Conservation (phyloP, 768 basidiomycete genomes). For the Termitomyces sp. region DNA sequence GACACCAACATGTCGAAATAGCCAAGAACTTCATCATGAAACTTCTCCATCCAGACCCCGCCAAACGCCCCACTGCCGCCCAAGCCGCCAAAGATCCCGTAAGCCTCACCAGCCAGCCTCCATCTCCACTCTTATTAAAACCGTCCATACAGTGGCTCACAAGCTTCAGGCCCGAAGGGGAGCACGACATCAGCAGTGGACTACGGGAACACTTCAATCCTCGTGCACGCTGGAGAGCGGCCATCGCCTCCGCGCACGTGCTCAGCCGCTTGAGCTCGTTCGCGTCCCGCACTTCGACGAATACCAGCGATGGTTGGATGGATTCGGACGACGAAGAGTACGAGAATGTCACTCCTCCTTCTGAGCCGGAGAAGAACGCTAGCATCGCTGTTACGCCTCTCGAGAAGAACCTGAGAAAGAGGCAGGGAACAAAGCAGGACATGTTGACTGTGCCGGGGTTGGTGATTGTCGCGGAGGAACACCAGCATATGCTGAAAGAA, state of each 20-base stretch:
- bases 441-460: slow-evolving; percentile 1
- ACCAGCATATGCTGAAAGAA: neutral
- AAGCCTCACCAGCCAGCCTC: slow-evolving; percentile 14
- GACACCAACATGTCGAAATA: slow-evolving; percentile 20
- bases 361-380: slow-evolving; percentile 30
- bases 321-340: slow-evolving; percentile 28
- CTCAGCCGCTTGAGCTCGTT: slow-evolving; percentile 29
- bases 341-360: slow-evolving; percentile 9
- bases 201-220: slow-evolving; percentile 83
- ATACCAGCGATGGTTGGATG: slow-evolving; percentile 25
- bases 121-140: neutral
- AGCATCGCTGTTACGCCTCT: slow-evolving; percentile 34
- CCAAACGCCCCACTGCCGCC: slow-evolving; percentile 62
- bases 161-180: slow-evolving; percentile 52
- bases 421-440: slow-evolving; percentile 10
- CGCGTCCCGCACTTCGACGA: slow-evolving; percentile 17
- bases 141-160: slow-evolving; percentile 59
- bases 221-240: slow-evolving; percentile 64
- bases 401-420: slow-evolving; percentile 13
- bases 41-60: slow-evolving; percentile 68
- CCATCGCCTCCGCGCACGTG: slow-evolving; percentile 50
- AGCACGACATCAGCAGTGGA: slow-evolving; percentile 68
- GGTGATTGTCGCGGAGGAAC: neutral
- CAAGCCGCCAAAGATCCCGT: slow-evolving; percentile 68
- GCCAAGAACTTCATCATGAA: slow-evolving; percentile 81